Conservation (phyloP, 495 filamentous ascomycete species). For the Hypomontagnella submonticulosa region DNA sequence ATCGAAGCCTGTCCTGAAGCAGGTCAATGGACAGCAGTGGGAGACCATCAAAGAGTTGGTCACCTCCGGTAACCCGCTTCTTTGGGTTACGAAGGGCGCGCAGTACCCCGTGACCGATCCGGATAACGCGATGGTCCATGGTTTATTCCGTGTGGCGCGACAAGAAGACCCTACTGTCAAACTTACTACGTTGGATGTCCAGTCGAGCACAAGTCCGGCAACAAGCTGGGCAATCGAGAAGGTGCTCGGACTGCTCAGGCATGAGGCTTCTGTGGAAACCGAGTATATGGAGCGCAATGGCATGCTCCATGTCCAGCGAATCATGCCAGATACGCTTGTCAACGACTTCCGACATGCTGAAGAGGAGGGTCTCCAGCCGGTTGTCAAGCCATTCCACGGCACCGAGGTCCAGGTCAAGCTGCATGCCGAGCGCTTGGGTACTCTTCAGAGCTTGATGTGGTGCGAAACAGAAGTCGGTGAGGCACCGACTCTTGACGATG, state of each 20-base stretch:
- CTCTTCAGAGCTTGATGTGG: slow-evolving; percentile 5
- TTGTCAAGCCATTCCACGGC: slow-evolving; percentile 1
- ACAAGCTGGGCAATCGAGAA: slow-evolving; percentile 36
- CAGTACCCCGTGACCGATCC: slow-evolving; percentile 48
- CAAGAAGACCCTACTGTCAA: slow-evolving; percentile 42
- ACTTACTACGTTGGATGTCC: slow-evolving; percentile 51
- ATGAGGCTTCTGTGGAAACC: slow-evolving; percentile 23
- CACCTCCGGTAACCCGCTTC: slow-evolving; percentile 16
- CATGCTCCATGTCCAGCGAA: slow-evolving; percentile 44
- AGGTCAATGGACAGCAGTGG: slow-evolving; percentile 36
- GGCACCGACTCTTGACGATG: neutral
- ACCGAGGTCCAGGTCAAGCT: slow-evolving; percentile 19
- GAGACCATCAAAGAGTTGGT: slow-evolving; percentile 38
- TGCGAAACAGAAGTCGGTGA: slow-evolving; percentile 2
- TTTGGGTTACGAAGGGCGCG: slow-evolving; percentile 53
- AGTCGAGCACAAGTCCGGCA: slow-evolving; percentile 22
- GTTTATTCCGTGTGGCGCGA: slow-evolving; percentile 47
- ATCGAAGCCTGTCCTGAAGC: too few relatives aligned
- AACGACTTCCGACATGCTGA: neutral
- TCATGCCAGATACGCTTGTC: slow-evolving; percentile 33
- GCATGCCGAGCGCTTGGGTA: slow-evolving; percentile 37
- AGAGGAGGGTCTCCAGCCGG: neutral
- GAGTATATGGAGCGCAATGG: slow-evolving; percentile 52
- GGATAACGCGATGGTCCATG: slow-evolving; percentile 43
- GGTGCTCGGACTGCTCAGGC: slow-evolving; percentile 6